Conservation (phyloP, 768 basidiomycete species). For the Atractiella rhizophila region DNA sequence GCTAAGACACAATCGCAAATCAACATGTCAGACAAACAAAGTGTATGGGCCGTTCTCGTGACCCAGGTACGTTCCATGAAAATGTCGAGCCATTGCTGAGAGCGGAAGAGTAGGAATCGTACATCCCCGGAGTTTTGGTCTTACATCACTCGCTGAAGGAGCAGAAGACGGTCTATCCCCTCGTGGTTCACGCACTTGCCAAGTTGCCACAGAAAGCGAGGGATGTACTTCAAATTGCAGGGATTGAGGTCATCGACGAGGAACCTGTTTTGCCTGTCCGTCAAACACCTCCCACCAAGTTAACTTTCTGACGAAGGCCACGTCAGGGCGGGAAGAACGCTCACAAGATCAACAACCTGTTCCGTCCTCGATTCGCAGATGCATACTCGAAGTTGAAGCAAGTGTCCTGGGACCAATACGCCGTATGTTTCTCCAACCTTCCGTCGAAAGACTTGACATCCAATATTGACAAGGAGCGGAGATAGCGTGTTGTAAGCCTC, state of each 20-base stretch:
- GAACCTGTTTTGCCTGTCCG: background rate
- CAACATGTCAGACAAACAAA: no score
- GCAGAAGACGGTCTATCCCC: constrained; percentile 39
- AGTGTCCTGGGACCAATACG: background rate
- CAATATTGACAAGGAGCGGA: background rate
- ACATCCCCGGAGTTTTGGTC: constrained; percentile 37
- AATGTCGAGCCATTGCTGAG: no score
- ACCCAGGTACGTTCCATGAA: no score
- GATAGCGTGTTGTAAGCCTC: background rate
- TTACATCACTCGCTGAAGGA: constrained; percentile 31
- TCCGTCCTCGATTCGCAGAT: background rate
- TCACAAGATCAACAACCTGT: background rate
- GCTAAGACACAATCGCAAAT: no score
- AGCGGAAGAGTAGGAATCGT: no score
- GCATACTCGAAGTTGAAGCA: background rate
- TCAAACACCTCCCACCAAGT: background rate
- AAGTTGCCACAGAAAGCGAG: no score
- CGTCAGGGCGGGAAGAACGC: background rate
- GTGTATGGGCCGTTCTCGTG: no score
- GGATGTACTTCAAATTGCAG: background rate
- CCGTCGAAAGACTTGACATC: background rate
- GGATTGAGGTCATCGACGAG: background rate
- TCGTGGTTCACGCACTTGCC: no score
- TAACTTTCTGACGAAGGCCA: background rate
- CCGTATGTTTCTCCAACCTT: background rate